Evolutionary conservation across 345 rosid species (phyloP), one percentile per base, ranked within the genome.

Genomic region (Chamaenerion angustifolium): DNA sequence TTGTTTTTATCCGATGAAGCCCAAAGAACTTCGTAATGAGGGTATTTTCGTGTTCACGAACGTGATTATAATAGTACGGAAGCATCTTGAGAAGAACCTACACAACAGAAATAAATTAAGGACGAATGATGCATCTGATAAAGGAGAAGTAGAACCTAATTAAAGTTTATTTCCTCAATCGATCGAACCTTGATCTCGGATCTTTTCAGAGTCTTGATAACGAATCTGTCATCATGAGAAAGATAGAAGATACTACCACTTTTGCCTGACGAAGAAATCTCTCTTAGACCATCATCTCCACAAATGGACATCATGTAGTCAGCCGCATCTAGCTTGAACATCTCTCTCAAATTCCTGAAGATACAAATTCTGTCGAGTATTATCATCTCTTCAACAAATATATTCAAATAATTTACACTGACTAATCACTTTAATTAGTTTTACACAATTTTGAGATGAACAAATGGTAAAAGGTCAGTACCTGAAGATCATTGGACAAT

Each of bases 271-370:
- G 98, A 90, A 63, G 79, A 70, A 73, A 80, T 58, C 69, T 81
- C 94, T 56, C 76, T 81, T n/a, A 90, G 75, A 65, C 95, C 96
- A 68, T 90, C 89, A 66, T 82, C 89, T 44, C 96, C 96, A 67
- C 98, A 90, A 19, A 90, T 86, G 66, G 98, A 90, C 98, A 90
- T 90, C 98, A 90, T 83, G 73, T 79, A 90, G 65, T 90, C 98
- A 5, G 98, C 96, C 48, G 96, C 89, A 81, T 90, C 94, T 68
- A 90, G 70, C 76, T 80, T 81, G 76, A 90, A 90, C 96, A 90
- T 73, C 74, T 90, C 89, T 73, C 98, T 80, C 64, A 90, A 63
- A 68, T 86, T 86, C 89, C 98, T 90, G 73, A 61, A 63, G 58
- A 31, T 31, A 31, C 37, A 31, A 31, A 31, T 7, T 31, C 37